Conservation (phyloP, 148 eudicot genomes). For the Heliamphora exappendiculata region DNA sequence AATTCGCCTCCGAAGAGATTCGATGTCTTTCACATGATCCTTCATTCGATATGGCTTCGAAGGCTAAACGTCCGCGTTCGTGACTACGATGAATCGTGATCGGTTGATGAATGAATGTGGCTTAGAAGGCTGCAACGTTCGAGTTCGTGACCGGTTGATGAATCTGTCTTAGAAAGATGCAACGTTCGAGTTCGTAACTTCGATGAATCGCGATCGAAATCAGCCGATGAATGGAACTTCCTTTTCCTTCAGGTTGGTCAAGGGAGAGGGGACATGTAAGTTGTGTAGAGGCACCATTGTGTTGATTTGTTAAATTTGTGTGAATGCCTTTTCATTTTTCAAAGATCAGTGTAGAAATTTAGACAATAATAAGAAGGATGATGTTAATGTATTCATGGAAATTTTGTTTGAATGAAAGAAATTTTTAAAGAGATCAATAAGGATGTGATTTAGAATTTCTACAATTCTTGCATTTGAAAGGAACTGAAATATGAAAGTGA, state of each 20-base stretch:
- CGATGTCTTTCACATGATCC: constrained; percentile 46
- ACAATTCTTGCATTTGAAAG: too few relatives aligned
- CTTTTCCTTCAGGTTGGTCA: not conserved
- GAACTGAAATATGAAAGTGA: too few relatives aligned
- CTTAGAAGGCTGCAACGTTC: too few relatives aligned
- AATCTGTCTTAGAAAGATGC: too few relatives aligned
- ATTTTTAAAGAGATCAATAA: too few relatives aligned
- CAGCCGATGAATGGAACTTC: not conserved
- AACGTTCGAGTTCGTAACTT: constrained; percentile 13
- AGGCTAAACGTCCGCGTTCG: constrained; percentile 26
- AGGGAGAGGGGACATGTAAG: not conserved
- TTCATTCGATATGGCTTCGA: constrained; percentile 53
- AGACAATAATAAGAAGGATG: not conserved
- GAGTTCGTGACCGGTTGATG: too few relatives aligned
- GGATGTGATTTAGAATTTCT: too few relatives aligned
- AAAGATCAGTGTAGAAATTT: not conserved
- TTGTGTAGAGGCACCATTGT: not conserved
- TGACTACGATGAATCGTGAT: not conserved
- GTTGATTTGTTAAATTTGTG: not conserved
- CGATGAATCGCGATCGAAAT: not conserved
- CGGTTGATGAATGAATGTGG: not conserved
- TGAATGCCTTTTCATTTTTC: not conserved
- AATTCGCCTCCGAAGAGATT: constrained; percentile 35
- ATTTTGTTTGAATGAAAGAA: too few relatives aligned
- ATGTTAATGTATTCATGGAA: not conserved